A percentile compares a stretch with the other conserved stretches of the same genome.
Evolutionary conservation across 768 basidiomycete species (phyloP).

Genomic region (Xerocomellus dryophilus): DNA sequence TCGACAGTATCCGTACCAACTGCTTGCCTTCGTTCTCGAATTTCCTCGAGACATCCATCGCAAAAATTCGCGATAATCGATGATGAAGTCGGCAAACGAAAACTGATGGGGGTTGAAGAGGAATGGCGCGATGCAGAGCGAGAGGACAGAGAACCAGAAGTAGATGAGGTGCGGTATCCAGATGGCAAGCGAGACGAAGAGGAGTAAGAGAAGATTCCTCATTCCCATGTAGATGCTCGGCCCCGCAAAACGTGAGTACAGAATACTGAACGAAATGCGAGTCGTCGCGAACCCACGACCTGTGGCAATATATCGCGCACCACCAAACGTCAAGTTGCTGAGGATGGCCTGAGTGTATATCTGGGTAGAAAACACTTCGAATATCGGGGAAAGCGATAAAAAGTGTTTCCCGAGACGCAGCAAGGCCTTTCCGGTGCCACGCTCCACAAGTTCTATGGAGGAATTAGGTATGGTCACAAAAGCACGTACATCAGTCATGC

Average conservation of each 20-base stretch:
- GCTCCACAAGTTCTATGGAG: conserved; percentile 82
- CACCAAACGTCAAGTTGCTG: conserved; percentile 96
- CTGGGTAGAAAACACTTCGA: conserved; percentile 98
- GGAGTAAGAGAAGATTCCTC: conserved; percentile 84
- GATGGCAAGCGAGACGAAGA: conserved; percentile 87
- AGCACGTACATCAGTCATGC: conserved; percentile 11
- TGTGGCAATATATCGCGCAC: conserved; percentile 98
- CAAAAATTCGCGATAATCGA: conserved; percentile 97
- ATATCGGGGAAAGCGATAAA: conserved; percentile 92
- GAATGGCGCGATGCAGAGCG: conserved; percentile 95
- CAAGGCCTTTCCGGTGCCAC: conserved; percentile 92
- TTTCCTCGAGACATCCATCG: conserved; percentile 99
- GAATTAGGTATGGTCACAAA: conserved; percentile 1
- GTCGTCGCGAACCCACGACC: conserved; percentile 99
- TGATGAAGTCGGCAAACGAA: conserved; percentile 94
- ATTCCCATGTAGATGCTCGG: conserved; percentile 99
- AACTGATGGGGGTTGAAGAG: conserved; percentile 99
- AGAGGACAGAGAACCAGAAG: conserved; percentile 97
- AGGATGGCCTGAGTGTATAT: conserved; percentile 97
- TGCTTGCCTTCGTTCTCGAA: conserved; percentile 92
- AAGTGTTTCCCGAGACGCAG: conserved; percentile 96
- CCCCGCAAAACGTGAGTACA: conserved; percentile 98
- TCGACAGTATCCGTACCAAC: conserved; percentile 99
- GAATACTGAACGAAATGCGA: conserved; percentile 91
- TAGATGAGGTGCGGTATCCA: conserved; percentile 96